Evolutionary conservation across 805 yeast genomes (phyloP), one percentile per base, ranked within the genome.

Genomic region (Lachancea fermentati): DNA sequence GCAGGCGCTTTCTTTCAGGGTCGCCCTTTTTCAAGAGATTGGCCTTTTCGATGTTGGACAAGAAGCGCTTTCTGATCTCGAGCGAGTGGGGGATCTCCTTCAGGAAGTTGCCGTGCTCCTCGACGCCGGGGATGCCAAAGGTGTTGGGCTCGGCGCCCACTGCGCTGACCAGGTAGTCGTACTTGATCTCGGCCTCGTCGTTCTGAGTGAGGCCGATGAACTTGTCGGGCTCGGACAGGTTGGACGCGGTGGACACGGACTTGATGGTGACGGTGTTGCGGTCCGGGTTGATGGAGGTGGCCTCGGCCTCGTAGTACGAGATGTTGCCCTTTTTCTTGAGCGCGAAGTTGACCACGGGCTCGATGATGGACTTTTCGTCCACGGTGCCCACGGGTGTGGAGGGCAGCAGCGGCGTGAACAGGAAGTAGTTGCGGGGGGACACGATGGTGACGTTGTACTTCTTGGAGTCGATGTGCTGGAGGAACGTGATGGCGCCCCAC

Each of bases 71-170:
- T 67, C 96, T 79, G 54, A 89, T 82, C 62, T 80, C 76, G 57
- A 79, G 76, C 31, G 96, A 84, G 69, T 89, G 91, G 54, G 83
- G 78, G 49, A 88, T 80, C 68, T 89, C 97, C 69, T 89, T 89
- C 61, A 89, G 72, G 73, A 84, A 89, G 46, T 82, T 72, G 31
- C 95, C 94, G 65, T 86, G 71, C 66, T 88, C 87, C 46, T 63
- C 63, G 46, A 89, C 95, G 63, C 97, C 97, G 41, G 93, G 93
- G 48, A 88, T 86, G 55, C 95, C 95, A 58, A 87, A 89, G 40
- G 96, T 87, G 52, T 89, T 83, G 54, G 93, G 93, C 65, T 83
- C 85, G 36, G 96, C 95, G 62, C 97, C 97, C 42, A 89, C 95
- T 36, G 95, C 95, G 41, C 86, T 73, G 34, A 89, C 84, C 51